Conservation (phyloP, 805 yeast species). For the Candida silvatica region DNA sequence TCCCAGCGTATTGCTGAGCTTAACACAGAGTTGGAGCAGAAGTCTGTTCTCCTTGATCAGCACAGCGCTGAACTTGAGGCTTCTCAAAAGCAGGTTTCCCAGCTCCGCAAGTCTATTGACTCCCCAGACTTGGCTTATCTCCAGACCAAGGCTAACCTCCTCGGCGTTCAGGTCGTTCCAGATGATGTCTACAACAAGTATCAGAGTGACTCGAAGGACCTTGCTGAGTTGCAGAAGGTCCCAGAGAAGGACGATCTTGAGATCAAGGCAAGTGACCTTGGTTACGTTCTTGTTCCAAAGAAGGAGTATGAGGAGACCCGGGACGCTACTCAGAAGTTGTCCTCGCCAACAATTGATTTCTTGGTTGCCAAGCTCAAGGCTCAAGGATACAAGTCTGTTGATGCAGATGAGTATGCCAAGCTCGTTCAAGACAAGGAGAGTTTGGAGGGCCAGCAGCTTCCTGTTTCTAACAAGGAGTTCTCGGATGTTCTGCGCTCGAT, state of each 20-base stretch:
- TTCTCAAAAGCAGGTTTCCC: not conserved
- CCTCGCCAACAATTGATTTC: conserved; percentile 20
- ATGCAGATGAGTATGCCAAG: conserved; percentile 11
- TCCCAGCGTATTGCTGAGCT: not conserved
- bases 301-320: conserved; percentile 12
- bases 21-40: conserved; percentile 1
- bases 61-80: not conserved
- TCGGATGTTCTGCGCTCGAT: not conserved
- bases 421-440: conserved; percentile 2
- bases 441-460: not conserved
- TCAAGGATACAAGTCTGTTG: conserved; percentile 19
- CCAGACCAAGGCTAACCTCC: not conserved
- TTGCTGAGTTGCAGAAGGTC: not conserved
- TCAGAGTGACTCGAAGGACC: conserved; percentile 2
- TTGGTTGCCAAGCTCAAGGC: conserved; percentile 13
- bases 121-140: not conserved
- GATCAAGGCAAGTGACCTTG: conserved; percentile 20
- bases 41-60: not conserved
- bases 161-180: conserved; percentile 2
- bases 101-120: not conserved
- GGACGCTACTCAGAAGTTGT: conserved; percentile 1
- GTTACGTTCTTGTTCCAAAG: conserved; percentile 18
- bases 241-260: too few relatives aligned
- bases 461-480: not conserved
- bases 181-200: not conserved